Evolutionary conservation across 2,329 filamentous ascomycete species (phyloP).

Genomic region (Cylindrodendrum hubeiense): DNA sequence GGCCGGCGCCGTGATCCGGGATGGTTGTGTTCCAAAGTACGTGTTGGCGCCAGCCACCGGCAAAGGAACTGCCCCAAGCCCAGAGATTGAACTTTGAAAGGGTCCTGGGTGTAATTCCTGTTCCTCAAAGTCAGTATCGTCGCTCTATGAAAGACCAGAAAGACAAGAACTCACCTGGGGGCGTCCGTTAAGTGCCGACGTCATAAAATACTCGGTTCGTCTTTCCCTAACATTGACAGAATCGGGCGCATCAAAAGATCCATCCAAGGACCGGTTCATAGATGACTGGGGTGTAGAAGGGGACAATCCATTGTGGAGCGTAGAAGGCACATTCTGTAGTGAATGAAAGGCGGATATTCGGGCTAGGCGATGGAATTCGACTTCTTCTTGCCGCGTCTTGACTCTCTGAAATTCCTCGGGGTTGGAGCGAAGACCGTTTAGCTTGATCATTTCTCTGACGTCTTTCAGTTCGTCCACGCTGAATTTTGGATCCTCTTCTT

Average conservation of each 20-base stretch:
- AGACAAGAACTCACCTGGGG: conserved; percentile 16
- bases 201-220: not conserved
- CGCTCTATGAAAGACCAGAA: not conserved
- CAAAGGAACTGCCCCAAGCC: conserved; percentile 39
- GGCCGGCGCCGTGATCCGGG: not conserved
- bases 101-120: conserved; percentile 4
- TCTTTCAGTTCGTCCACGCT: conserved; percentile 71
- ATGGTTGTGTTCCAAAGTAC: conserved; percentile 47
- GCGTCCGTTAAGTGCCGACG: not conserved
- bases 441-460: conserved; percentile 57
- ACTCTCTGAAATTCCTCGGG: conserved; percentile 47
- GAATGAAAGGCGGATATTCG: not conserved
- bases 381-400: conserved; percentile 18
- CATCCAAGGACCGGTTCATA: conserved; percentile 28
- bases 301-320: not conserved
- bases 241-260: conserved; percentile 23
- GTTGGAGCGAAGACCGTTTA: conserved; percentile 49
- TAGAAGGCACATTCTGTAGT: not conserved
- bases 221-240: not conserved
- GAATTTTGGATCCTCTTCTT: conserved; percentile 70
- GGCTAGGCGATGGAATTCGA: conserved; percentile 10
- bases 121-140: conserved; percentile 17
- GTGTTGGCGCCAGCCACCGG: conserved; percentile 53
- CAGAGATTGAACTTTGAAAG: conserved; percentile 3
- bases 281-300: conserved; percentile 8